Conservation (phyloP, 1,139 yeast genomes). For the Petasospora rhodanensis region DNA sequence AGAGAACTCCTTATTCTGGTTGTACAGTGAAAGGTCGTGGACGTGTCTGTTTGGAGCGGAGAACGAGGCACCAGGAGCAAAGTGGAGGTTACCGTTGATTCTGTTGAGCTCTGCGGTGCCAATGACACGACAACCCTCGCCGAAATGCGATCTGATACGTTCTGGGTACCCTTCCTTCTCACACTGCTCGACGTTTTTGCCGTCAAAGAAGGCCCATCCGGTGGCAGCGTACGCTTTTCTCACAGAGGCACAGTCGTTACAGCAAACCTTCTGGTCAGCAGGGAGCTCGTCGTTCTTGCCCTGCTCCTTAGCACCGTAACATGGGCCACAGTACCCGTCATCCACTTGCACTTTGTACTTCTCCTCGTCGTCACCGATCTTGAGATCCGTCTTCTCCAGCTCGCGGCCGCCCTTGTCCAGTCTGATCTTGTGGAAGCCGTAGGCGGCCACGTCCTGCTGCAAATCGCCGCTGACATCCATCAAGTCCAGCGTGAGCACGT, state of each 20-base stretch:
- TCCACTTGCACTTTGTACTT: constrained; percentile 33
- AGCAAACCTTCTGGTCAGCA: constrained; percentile 49
- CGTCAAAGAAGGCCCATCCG: constrained; percentile 90
- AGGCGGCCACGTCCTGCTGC: constrained; percentile 64
- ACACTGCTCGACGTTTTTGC: constrained; percentile 82
- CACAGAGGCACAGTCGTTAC: constrained; percentile 83
- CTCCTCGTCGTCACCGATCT: constrained; percentile 27
- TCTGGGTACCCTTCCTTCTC: constrained; percentile 81
- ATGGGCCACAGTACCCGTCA: constrained; percentile 69
- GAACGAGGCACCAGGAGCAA: constrained; percentile 82
- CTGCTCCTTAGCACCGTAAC: constrained; percentile 82
- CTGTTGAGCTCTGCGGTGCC: constrained; percentile 81
- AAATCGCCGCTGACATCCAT: constrained; percentile 86
- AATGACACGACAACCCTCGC: constrained; percentile 83
- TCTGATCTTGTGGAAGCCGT: constrained; percentile 70
- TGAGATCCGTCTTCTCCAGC: constrained; percentile 32
- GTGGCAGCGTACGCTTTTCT: constrained; percentile 69
- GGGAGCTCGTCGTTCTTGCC: constrained; percentile 41
- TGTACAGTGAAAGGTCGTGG: constrained; percentile 79
- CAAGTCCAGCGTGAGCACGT: constrained; percentile 52
- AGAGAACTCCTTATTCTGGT: constrained; percentile 50
- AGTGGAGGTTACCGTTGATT: constrained; percentile 86
- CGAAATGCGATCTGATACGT: constrained; percentile 49
- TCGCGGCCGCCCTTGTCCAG: constrained; percentile 44
- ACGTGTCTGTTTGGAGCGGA: constrained; percentile 55